Base-by-base conservation (phyloP, 345 rosid species). In the Arabidopsis arenosa region DNA sequence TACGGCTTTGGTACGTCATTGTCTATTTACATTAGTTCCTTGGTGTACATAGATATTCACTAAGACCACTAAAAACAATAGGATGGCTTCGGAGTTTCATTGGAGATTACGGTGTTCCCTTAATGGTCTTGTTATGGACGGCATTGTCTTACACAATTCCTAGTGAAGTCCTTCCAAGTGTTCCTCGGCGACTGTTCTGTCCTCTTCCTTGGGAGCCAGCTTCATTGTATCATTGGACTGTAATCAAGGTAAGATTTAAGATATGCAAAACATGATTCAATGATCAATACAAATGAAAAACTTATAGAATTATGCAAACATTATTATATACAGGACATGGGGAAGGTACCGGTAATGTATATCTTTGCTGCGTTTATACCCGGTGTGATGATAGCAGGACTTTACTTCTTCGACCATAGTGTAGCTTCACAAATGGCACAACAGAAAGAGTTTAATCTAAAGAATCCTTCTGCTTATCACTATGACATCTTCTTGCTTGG, bases 381-480 rank as follows among this genome's bases (percentile, higher is more conserved):
- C n/a, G 96, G 85, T 49, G 53, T 87, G 79, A 93, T 91, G 98
- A 84, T 93, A 32, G 96, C 96, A 0, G 98, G 96, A 26, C 83
- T 89, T 45, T 88, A 93, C 84, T 93, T 90, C 83, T 93, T 93
- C 10, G 96, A 91, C 81, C 98, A 93, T 66, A 86, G 92, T 49
- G 98, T 89, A 66, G 95, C 98, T 80, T 87, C 98, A 23, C 86
- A 93, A 76, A 63, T 93, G 91, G 97, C 96, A 36, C 96, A 91
- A 56, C 97, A 89, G 82, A 81, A 85, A 74, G 97, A 91, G 63
- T 93, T 87, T 63, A 91, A 89, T 77, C 86, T 93, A 28, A 88
- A 77, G 66, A 87, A 91, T 10, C 98, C 93, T 21, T 83, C 97
- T 52, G 87, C 97, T 73, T 93, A 91, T 71, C 97, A 91, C 62